Base-by-base conservation (phyloP, 177 flowering plant genomes). In the Vitis hybrid region DNA sequence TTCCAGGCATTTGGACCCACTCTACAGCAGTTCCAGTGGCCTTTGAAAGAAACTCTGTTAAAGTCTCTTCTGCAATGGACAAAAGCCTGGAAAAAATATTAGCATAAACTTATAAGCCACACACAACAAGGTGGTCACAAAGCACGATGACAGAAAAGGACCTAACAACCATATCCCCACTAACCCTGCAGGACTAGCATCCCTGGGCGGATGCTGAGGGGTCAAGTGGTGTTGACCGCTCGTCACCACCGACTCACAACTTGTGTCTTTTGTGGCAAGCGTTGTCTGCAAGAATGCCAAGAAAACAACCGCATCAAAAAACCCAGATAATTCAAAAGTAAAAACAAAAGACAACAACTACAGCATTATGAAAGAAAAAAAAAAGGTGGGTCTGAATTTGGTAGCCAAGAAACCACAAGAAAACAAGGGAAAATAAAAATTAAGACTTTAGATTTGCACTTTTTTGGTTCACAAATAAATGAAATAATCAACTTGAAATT, bases 1-100 rank as follows among this genome's bases (percentile, higher is more conserved):
- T 93, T 90, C 99, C 99, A 88, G 97, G 96, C 99, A 95, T 91
- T 83, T 93, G 99, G 90, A 95, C 94, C 98, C 98, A 95, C 97
- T 95, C 98, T 65, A 95, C 93, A 77, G 98, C 97, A 73, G 99
- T 95, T 90, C 99, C 99, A 91, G 99, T 95, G 63, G 98, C 99
- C 98, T 95, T 95, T 65, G 98, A 93, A 77, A 95, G 89, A 91
- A 95, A 95, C 93, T 95, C 99, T 90, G 99, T 72, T 90, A 95
- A 89, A 87, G 99, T 93, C 75, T 95, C 99, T 82, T 95, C 99
- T 83, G 99, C 99, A 87, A 93, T 95, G 88, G 99, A 90, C 92
- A 95, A 80, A 83, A 95, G 98, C 77, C 99, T 95, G 79, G 65
- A 74, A 79, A 80, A 52, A 80, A 69, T 78, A 76, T 11, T 15